Evolutionary conservation across 2,329 filamentous ascomycete genomes (phyloP).

Genomic region (Neocatenulostroma microsporum): DNA sequence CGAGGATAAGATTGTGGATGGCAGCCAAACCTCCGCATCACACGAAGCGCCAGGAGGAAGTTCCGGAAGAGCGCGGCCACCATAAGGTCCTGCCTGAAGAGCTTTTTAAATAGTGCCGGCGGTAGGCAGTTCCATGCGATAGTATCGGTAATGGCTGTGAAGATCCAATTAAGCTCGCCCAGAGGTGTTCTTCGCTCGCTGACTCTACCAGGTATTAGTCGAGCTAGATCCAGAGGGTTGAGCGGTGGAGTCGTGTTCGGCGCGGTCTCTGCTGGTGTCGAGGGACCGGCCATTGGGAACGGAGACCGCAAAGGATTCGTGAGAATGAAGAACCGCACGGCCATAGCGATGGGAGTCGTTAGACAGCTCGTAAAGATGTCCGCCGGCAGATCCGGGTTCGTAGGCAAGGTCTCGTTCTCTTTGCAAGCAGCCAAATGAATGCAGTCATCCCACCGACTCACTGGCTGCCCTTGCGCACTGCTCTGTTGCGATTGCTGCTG

Average conservation of each 20-base stretch:
- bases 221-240: constrained; percentile 78
- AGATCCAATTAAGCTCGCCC: constrained; percentile 98
- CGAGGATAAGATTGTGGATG: constrained; percentile 91
- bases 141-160: constrained; percentile 96
- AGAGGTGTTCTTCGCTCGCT: constrained; percentile 90
- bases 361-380: constrained; percentile 94
- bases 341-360: constrained; percentile 96
- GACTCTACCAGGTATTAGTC: constrained; percentile 80
- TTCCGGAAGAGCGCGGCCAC: constrained; percentile 97
- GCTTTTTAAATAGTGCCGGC: constrained; percentile 85
- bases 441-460: constrained; percentile 67
- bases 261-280: constrained; percentile 51
- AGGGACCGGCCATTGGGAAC: too few relatives aligned
- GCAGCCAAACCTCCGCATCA: constrained; percentile 95
- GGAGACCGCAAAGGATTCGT: constrained; percentile 83
- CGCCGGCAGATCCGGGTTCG: constrained; percentile 84
- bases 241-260: too few relatives aligned
- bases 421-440: constrained; percentile 91
- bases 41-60: constrained; percentile 84
- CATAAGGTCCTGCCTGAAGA: constrained; percentile 96
- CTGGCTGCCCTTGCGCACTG: constrained; percentile 17
- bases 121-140: constrained; percentile 97
- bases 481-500: too few relatives aligned
- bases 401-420: constrained; percentile 85
- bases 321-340: constrained; percentile 88